Conservation (phyloP, 1,139 yeast species). For the Geotrichum fermentans region DNA sequence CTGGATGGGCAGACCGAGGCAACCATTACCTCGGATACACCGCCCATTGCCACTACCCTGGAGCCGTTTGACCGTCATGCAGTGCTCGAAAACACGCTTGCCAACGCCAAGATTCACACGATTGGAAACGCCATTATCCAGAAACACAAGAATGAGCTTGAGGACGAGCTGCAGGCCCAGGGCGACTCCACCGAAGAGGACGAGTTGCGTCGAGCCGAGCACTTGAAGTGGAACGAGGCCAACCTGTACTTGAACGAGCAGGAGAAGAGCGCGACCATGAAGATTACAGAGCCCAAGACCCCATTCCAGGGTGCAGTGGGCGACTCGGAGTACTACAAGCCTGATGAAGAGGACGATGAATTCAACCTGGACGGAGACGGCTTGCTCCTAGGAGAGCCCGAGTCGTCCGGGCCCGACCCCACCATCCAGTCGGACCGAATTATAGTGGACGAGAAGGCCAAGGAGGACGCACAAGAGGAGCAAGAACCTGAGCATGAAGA, state of each 20-base stretch:
- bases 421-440: constrained; percentile 32
- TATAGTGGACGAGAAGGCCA: constrained; percentile 21
- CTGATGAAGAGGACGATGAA: constrained; percentile 59
- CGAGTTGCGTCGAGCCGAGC: constrained; percentile 29
- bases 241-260: constrained; percentile 63
- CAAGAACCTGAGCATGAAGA: constrained; percentile 42
- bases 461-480: constrained; percentile 20
- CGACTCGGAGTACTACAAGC: constrained; percentile 77
- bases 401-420: constrained; percentile 29
- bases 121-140: constrained; percentile 30
- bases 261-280: constrained; percentile 69
- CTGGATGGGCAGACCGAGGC: background rate
- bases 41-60: background rate
- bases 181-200: constrained; percentile 19
- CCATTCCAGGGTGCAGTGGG: constrained; percentile 93
- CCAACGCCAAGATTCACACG: constrained; percentile 41
- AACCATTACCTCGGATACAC: background rate
- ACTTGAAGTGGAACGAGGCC: constrained; percentile 69
- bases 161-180: constrained; percentile 7
- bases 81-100: constrained; percentile 46
- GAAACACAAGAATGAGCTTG: constrained; percentile 20
- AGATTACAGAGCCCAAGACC: constrained; percentile 94
- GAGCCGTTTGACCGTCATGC: constrained; percentile 39
- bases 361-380: constrained; percentile 40
- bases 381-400: constrained; percentile 55